Base-by-base conservation (phyloP, 2,329 filamentous ascomycete species). In the Botrytis paeoniae region DNA sequence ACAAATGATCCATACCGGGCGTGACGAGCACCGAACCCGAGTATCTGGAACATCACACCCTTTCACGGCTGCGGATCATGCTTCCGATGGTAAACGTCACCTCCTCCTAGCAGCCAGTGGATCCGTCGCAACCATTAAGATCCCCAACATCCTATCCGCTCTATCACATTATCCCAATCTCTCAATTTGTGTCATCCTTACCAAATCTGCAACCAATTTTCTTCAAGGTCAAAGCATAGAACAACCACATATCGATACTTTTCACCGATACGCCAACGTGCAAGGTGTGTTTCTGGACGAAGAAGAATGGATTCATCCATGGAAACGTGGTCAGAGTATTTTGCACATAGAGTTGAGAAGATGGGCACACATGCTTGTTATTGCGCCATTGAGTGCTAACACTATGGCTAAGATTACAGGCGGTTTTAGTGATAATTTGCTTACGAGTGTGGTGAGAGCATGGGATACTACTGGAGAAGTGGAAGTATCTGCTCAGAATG, bases 51-150 rank as follows among this genome's bases (percentile, higher is more conserved):
- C 62, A 16, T 64, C 72, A 16, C 74, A 73, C 45, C 75, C 71
- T 20, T 80, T 79, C 64, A 68, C 69, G 71, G 79, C 78, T 41
- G 74, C 82, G 18, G 76, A 79, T 69, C 79, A 82, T 74, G 75
- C 80, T 35, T 79, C 82, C 68, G 88, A 90, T 78, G 81, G 82
- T 29, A 89, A 88, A 78, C 82, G 82, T 20, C 90, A 92, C 79
- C 84, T 92, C 69, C 85, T 94, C 25, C 85, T 93, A 60, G 89
- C 88, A 54, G 89, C 89, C 57, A 90, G 87, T 45, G 91, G 91
- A 66, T 91, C 92, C 0, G 93, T 97, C n/a, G 95, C 95, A 22
- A 94, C 93, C 10, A 97, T 97, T 79, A 98, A 98, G 80, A 84
- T 94, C 4, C 89, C 89, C 2, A 84, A 87, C 57, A 93, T 95